Percentiles rank a stretch among this genome's conserved stretches.
phyloP scores from a whole-genome alignment of 768 basidiomycete genomes.

The Tricholoma flavovirens region DNA sequence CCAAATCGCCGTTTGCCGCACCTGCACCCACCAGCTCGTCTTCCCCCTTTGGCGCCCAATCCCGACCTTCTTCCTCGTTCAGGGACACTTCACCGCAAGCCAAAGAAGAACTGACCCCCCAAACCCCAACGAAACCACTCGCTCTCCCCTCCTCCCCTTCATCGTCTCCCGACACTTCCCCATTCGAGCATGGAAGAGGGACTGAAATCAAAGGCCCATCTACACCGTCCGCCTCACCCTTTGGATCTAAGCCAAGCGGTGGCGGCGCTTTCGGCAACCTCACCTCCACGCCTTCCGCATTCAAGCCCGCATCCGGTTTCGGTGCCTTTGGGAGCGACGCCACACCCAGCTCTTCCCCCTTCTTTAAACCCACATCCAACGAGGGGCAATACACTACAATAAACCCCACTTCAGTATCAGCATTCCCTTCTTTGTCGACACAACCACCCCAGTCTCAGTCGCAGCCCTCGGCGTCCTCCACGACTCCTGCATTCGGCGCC shows the following conservation, averaged over 20 bases:
- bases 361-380: conserved; percentile 39
- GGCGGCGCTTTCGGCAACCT: conserved; percentile 36
- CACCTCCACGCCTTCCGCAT: conserved; percentile 29
- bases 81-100: not conserved
- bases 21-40: not conserved
- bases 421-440: conserved; percentile 21
- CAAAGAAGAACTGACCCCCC: not conserved
- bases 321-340: conserved; percentile 42
- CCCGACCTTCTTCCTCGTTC: not conserved
- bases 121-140: conserved; percentile 1
- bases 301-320: conserved; percentile 39
- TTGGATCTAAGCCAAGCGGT: conserved; percentile 4
- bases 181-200: conserved; percentile 7
- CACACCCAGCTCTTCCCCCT: conserved; percentile 43
- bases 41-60: not conserved
- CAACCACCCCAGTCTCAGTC: conserved; percentile 13
- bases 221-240: conserved; percentile 19
- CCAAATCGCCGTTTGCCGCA: not conserved
- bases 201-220: conserved; percentile 14
- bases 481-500: conserved; percentile 33
- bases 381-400: conserved; percentile 19
- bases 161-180: not conserved
- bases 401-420: conserved; percentile 28
- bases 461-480: conserved; percentile 13
- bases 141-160: not conserved